Evolutionary conservation across 257 asterid genomes (phyloP).

Genomic region (Fraxinus anomala): DNA sequence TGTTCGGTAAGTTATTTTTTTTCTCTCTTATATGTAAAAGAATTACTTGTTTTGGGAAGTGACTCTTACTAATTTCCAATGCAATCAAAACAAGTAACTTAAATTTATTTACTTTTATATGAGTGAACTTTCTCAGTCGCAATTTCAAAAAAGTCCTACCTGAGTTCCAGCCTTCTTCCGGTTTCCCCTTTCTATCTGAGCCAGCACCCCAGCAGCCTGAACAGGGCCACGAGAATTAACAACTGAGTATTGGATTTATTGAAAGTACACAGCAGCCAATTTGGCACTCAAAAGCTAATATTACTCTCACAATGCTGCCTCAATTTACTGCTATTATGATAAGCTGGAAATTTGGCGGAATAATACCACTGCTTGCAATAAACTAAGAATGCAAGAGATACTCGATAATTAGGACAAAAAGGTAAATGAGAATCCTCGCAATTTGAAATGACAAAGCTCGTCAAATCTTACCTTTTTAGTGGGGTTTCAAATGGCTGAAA

Average conservation of each 20-base stretch:
- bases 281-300: not conserved
- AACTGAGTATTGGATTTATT: not conserved
- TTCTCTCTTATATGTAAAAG: not conserved
- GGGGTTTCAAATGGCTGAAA: not conserved
- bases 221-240: conserved; percentile 18
- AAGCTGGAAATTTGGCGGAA: not conserved
- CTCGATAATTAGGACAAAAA: not conserved
- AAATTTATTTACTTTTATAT: not conserved
- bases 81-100: not conserved
- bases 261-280: not conserved
- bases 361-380: not conserved
- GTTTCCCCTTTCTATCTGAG: conserved; percentile 77
- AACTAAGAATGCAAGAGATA: not conserved
- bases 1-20: not conserved
- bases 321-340: not conserved
- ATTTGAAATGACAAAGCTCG: not conserved
- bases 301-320: not conserved
- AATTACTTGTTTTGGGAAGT: not conserved
- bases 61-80: not conserved
- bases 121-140: conserved; percentile 3
- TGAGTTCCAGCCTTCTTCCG: conserved; percentile 66
- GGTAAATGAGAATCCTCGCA: not conserved
- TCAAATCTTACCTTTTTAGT: not conserved
- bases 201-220: conserved; percentile 97
- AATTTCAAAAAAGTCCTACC: conserved; percentile 39